Percentiles rank a stretch among this genome's conserved stretches.
Evolutionary conservation across 768 basidiomycete genomes (phyloP).

Genomic region (Termitomyces sp.): DNA sequence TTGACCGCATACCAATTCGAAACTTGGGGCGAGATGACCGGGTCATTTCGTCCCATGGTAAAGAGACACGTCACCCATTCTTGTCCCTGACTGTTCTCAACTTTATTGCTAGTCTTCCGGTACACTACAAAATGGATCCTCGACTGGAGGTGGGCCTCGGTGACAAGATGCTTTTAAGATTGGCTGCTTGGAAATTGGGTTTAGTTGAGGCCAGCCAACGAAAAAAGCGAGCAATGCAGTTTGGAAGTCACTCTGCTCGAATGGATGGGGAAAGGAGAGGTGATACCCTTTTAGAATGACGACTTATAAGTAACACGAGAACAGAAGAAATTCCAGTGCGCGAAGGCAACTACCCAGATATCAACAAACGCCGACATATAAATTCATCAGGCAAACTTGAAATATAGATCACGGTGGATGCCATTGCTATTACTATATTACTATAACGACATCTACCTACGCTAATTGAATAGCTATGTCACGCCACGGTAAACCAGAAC

Average conservation of each 20-base stretch:
- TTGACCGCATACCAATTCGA: conserved; percentile 79
- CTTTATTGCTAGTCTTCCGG: conserved; percentile 73
- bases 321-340: not conserved
- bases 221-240: conserved; percentile 96
- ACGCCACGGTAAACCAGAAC: too few relatives aligned
- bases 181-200: conserved; percentile 69
- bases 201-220: conserved; percentile 65
- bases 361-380: too few relatives aligned
- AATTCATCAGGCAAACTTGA: too few relatives aligned
- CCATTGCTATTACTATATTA: too few relatives aligned
- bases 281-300: conserved; percentile 31
- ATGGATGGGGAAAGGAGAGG: conserved; percentile 70
- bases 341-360: too few relatives aligned
- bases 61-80: conserved; percentile 91
- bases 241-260: conserved; percentile 82
- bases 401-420: too few relatives aligned
- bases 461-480: too few relatives aligned
- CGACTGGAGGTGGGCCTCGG: conserved; percentile 71
- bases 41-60: conserved; percentile 84
- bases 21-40: conserved; percentile 96
- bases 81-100: conserved; percentile 74
- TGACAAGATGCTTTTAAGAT: conserved; percentile 82
- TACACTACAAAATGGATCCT: conserved; percentile 79
- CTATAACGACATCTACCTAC: too few relatives aligned
- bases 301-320: too few relatives aligned